These are phyloP conservation scores for Ambrosia trifida DNA, from an alignment of 129 eudicot genomes.

Conservation along the genomic window DNA sequence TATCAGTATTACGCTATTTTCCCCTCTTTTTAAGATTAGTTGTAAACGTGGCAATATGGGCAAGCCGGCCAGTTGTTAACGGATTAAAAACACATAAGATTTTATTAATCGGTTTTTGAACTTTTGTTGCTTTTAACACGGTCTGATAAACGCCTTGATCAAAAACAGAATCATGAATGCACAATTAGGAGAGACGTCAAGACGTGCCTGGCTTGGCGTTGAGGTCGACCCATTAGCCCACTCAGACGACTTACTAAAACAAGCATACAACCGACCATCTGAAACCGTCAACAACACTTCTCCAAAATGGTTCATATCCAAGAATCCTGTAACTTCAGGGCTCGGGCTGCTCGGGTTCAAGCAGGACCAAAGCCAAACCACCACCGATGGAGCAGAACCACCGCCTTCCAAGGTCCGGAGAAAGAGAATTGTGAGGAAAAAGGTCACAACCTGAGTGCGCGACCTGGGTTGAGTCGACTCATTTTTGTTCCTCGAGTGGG, in stretches of 20 bases:
- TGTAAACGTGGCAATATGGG: no score
- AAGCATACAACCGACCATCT: constrained; percentile 73
- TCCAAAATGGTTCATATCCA: constrained; percentile 87
- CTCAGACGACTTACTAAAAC: constrained; percentile 65
- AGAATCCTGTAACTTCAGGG: constrained; percentile 74
- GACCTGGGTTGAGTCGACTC: constrained; percentile 25
- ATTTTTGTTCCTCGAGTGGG: constrained; percentile 44
- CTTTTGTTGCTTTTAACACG: neutral
- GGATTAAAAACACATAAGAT: no score
- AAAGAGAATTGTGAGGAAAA: constrained; percentile 77
- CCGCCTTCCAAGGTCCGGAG: constrained; percentile 68
- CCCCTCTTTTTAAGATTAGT: no score
- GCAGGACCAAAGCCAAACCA: constrained; percentile 55
- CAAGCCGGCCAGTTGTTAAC: no score
- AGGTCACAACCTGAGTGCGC: constrained; percentile 55
- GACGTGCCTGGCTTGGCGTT: constrained; percentile 90
- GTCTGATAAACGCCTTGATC: neutral
- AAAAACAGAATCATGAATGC: constrained; percentile 73
- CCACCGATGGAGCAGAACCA: constrained; percentile 43
- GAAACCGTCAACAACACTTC: constrained; percentile 45
- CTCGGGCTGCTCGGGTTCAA: constrained; percentile 83
- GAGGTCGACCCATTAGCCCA: constrained; percentile 80
- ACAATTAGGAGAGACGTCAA: constrained; percentile 90
- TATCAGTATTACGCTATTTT: no score
- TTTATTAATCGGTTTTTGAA: no score